phyloP scores from a whole-genome alignment of 306 rosid genomes.

The Oemleria cerasiformis region DNA sequence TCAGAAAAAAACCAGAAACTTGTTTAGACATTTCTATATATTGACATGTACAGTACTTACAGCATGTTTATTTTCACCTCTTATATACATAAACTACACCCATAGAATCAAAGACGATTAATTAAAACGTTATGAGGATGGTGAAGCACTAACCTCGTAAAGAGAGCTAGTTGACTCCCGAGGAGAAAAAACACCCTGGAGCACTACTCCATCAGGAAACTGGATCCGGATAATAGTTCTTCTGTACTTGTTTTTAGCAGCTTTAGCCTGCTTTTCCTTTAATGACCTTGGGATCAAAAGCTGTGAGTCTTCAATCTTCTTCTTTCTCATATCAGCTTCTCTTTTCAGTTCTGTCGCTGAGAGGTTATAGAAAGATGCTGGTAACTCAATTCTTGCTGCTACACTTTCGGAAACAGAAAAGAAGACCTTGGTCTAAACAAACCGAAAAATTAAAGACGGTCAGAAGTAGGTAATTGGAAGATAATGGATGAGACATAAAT shows the following conservation, averaged over 20 bases:
- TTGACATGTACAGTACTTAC: not conserved
- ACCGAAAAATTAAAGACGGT: slow-evolving; percentile 13
- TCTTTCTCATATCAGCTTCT: slow-evolving; percentile 81
- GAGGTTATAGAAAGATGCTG: slow-evolving; percentile 81
- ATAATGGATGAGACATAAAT: slow-evolving; percentile 1
- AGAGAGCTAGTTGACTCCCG: slow-evolving; percentile 70
- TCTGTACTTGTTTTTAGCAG: slow-evolving; percentile 58
- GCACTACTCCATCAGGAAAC: slow-evolving; percentile 93
- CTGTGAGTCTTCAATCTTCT: slow-evolving; percentile 90
- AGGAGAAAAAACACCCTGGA: slow-evolving; percentile 82
- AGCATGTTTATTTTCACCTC: not conserved
- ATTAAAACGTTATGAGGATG: slow-evolving; percentile 3
- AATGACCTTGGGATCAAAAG: slow-evolving; percentile 78
- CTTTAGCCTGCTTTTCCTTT: slow-evolving; percentile 90
- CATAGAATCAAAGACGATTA: not conserved
- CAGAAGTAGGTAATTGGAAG: slow-evolving; percentile 6
- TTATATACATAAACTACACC: not conserved
- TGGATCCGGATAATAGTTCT: slow-evolving; percentile 74
- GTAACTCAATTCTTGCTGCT: slow-evolving; percentile 83
- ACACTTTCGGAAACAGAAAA: slow-evolving; percentile 81
- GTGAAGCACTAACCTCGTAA: slow-evolving; percentile 65
- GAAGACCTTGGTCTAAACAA: slow-evolving; percentile 78
- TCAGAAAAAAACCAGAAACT: not conserved
- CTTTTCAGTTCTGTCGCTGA: slow-evolving; percentile 72
- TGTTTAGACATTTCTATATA: not conserved